A percentile compares a stretch with the other conserved stretches of the same genome.
Evolutionary conservation across 2,329 filamentous ascomycete genomes (phyloP).

Genomic region (Fusarium secorum): DNA sequence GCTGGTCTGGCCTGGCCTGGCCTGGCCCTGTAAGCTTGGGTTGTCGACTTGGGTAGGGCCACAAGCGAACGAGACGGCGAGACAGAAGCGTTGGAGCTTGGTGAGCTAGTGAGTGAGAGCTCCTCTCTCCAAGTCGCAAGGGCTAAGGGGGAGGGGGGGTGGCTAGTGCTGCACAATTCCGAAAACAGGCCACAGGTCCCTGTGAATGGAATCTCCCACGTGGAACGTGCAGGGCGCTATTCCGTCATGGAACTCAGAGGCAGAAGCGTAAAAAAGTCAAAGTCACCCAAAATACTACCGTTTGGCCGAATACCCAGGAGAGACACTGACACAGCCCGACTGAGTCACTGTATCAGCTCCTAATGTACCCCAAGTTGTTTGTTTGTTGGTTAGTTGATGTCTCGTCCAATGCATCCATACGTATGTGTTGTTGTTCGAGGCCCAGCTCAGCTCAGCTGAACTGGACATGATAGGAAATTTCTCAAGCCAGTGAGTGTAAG

Average conservation of each 20-base stretch:
- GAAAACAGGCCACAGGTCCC: conserved; percentile 32
- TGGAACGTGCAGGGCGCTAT: conserved; percentile 44
- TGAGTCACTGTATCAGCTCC: conserved; percentile 15
- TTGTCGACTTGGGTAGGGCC: conserved; percentile 16
- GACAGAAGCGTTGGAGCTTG: conserved; percentile 10
- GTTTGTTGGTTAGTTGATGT: background rate
- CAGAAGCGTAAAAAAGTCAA: conserved; percentile 27
- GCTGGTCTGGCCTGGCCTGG: background rate
- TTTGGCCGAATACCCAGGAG: conserved; percentile 29
- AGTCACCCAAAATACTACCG: conserved; percentile 36
- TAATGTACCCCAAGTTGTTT: background rate
- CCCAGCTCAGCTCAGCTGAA: conserved; percentile 16
- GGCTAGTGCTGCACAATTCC: conserved; percentile 42
- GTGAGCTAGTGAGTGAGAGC: background rate
- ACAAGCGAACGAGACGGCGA: conserved; percentile 22
- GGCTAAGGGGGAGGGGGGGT: conserved; percentile 14
- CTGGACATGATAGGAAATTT: background rate
- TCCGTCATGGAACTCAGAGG: conserved; percentile 34
- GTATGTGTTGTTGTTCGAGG: conserved; percentile 22
- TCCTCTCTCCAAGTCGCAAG: background rate
- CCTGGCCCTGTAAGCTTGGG: background rate
- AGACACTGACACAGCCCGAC: conserved; percentile 4
- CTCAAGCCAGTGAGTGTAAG: conserved; percentile 21
- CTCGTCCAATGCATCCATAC: background rate
- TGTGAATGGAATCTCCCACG: conserved; percentile 42